These are phyloP conservation scores for Inga leiocalycina DNA, from an alignment of 306 rosid genomes.

Conservation along the genomic window DNA sequence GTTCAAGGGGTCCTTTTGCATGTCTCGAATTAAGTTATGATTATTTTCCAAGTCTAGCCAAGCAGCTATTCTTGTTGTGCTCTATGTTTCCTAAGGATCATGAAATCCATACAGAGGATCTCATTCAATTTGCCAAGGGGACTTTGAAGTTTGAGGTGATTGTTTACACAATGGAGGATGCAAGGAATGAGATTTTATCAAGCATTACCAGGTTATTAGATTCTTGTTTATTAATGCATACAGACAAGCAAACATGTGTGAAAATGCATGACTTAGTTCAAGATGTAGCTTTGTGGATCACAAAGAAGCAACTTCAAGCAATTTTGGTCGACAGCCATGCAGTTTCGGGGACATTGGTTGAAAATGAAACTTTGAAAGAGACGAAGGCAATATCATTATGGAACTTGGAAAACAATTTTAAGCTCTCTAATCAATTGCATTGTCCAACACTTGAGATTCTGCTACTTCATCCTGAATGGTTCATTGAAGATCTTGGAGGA, in stretches of 20 bases:
- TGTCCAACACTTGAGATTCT: background rate
- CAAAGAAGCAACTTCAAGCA: background rate
- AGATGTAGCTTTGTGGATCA: background rate
- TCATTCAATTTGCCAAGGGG: background rate
- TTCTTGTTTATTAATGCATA: background rate
- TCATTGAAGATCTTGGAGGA: background rate
- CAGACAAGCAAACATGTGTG: fast-evolving
- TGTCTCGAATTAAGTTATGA: constrained; percentile 7
- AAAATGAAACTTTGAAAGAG: background rate
- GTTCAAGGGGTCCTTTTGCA: background rate
- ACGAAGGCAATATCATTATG: background rate
- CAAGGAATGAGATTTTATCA: background rate
- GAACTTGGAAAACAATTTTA: background rate
- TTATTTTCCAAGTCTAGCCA: background rate
- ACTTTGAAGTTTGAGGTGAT: background rate
- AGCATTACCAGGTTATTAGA: background rate
- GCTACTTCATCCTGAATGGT: background rate
- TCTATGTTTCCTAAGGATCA: too few species aligned
- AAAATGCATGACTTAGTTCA: constrained; percentile 13
- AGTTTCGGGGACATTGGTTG: background rate
- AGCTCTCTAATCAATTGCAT: background rate
- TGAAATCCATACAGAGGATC: background rate
- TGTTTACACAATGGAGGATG: background rate
- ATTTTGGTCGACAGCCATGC: background rate
- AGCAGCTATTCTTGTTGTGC: background rate